phyloP scores from a whole-genome alignment of 2,329 filamentous ascomycete genomes.

The Alternaria alternata region DNA sequence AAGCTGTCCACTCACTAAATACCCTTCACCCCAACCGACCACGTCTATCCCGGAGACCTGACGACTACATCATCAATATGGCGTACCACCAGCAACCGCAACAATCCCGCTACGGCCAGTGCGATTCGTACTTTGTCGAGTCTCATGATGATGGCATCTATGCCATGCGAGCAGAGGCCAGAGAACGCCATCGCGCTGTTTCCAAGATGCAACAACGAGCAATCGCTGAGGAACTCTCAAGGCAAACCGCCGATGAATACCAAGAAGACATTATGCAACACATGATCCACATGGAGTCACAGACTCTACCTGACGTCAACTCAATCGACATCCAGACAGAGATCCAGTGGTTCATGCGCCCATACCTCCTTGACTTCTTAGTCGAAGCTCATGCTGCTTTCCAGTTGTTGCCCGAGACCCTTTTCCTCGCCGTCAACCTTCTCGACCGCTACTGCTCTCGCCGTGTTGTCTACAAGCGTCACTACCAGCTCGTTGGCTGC shows the following conservation, averaged over 20 bases:
- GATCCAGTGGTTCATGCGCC: conserved; percentile 99
- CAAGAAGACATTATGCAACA: conserved; percentile 93
- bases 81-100: conserved; percentile 62
- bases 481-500: conserved; percentile 97
- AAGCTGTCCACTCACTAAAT: conserved; percentile 54
- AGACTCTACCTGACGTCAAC: conserved; percentile 93
- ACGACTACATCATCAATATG: conserved; percentile 62
- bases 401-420: conserved; percentile 88
- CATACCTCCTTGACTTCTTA: conserved; percentile 96
- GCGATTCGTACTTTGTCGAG: conserved; percentile 74
- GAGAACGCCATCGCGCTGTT: conserved; percentile 79
- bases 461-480: conserved; percentile 97
- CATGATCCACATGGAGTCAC: conserved; percentile 94
- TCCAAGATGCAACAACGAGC: conserved; percentile 85
- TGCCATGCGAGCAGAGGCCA: conserved; percentile 69
- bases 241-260: conserved; percentile 86
- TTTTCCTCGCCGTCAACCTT: conserved; percentile 96
- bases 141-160: conserved; percentile 63
- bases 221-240: conserved; percentile 88
- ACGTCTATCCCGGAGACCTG: conserved; percentile 54
- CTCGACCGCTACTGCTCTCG: conserved; percentile 98
- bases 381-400: conserved; percentile 97
- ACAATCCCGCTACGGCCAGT: conserved; percentile 66
- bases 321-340: conserved; percentile 99
- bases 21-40: conserved; percentile 23